Conservation (phyloP, 345 rosid species). For the Gossypium arboreum region DNA sequence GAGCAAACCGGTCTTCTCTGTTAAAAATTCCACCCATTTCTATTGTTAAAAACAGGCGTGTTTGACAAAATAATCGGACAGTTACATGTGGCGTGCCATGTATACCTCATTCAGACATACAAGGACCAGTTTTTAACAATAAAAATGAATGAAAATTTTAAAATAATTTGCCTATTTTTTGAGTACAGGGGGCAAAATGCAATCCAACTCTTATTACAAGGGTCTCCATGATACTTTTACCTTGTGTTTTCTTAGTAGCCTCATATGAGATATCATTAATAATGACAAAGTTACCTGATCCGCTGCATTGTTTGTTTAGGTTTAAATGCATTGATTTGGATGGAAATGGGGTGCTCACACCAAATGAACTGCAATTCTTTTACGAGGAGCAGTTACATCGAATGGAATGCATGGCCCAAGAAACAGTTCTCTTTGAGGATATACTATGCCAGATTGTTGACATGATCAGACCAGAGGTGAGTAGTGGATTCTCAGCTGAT, state of each 20-base stretch:
- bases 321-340: conserved; percentile 89
- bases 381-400: conserved; percentile 90
- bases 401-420: conserved; percentile 80
- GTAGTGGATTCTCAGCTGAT: conserved; percentile 11
- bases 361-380: conserved; percentile 81
- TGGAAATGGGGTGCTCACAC: conserved; percentile 75
- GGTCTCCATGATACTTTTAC: too few relatives aligned
- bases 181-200: too few relatives aligned
- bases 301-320: conserved; percentile 34
- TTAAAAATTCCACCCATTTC: too few relatives aligned
- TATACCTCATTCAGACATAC: too few relatives aligned
- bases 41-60: too few relatives aligned
- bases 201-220: too few relatives aligned
- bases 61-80: too few relatives aligned
- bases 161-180: too few relatives aligned
- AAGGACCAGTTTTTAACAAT: too few relatives aligned
- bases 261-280: neutral
- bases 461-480: conserved; percentile 87
- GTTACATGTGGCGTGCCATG: too few relatives aligned
- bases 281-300: neutral
- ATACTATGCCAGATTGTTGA: conserved; percentile 84
- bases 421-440: conserved; percentile 76
- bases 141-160: too few relatives aligned
- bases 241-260: neutral
- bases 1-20: too few relatives aligned